Conservation (phyloP, 257 asterid species). For the Oldenlandia corymbosa region DNA sequence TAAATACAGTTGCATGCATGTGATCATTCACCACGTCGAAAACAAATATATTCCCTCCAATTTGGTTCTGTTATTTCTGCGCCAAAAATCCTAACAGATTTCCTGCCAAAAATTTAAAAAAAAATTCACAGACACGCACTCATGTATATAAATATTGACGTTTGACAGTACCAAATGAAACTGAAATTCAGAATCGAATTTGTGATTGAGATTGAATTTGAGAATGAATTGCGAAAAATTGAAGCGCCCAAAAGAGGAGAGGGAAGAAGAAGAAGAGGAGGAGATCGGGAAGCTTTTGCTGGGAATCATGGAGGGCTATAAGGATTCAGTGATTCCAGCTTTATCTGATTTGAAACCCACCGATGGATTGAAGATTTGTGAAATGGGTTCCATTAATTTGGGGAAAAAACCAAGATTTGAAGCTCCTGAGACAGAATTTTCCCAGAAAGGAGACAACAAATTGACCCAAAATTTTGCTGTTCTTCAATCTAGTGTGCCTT, state of each 20-base stretch:
- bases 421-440: slow-evolving; percentile 3
- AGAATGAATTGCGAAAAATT: not conserved
- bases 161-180: too few species aligned
- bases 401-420: slow-evolving; percentile 20
- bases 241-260: slow-evolving; percentile 12
- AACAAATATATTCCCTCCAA: slow-evolving; percentile 16
- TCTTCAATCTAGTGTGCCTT: slow-evolving; percentile 59
- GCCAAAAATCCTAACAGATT: slow-evolving; percentile 27
- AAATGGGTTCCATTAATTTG: slow-evolving; percentile 10
- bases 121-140: not conserved
- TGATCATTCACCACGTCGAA: not conserved
- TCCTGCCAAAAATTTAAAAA: not conserved
- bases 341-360: slow-evolving; percentile 29
- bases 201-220: too few species aligned
- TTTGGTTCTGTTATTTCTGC: slow-evolving; percentile 8
- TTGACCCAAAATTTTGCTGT: slow-evolving; percentile 35
- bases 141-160: not conserved
- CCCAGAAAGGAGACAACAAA: slow-evolving; percentile 30
- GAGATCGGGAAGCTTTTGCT: slow-evolving; percentile 35
- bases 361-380: slow-evolving; percentile 8
- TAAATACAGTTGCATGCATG: not conserved
- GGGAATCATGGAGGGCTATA: slow-evolving; percentile 53
- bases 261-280: slow-evolving; percentile 26
- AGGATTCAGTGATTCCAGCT: slow-evolving; percentile 43
- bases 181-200: too few species aligned